Base-by-base conservation (phyloP, 345 rosid species). In the Euphorbia lathyris region DNA sequence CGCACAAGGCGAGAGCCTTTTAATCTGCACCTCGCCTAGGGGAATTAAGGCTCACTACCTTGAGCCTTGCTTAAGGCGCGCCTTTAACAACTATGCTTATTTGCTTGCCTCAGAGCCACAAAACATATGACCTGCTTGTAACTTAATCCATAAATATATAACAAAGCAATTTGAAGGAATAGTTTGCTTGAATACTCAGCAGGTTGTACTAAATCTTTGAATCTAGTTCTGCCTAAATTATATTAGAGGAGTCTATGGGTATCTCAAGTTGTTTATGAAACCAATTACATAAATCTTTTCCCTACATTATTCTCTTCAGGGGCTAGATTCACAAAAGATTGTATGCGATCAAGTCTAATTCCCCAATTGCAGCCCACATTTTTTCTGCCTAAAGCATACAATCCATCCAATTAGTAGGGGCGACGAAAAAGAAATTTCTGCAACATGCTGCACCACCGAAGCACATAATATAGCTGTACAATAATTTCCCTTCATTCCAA, bases 131-230 rank as follows among this genome's bases (percentile, higher is more conserved):
- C 3, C 45, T 40, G 51, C 51, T 45, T 45, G 51, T 14, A 45
- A 45, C 17, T 26, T 14, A 22, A n/a, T 6, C 27, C 50, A 13
- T 9, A 34, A 58, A 47, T 12, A 43, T 36, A 9, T 14, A n/a
- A 26, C 7, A 19, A 22, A 22, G 20, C 36, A 27, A 14, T 27
- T 58, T 22, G 58, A 53, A 20, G 29, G 3, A 23, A 22, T 57
- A 48, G 36, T 25, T 70, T 69, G 53, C 19, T 34, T 47, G 38
- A 7, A 17, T 57, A 22, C 14, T 70, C 60, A 29, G 34, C 14
- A 19, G 32, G 10, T 48, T 45, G 25, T 52, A 60, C 63, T 42
- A 26, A 40, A 68, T 40, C 38, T 14, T 38, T 27, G 71, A 68
- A 11, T 67, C 71, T 42, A 67, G 40, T 2, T 62, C 10, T 42